Evolutionary conservation across 75 land plant species (phyloP), one percentile per base, ranked within the genome.

Genomic region (Ceratopteris richardii): DNA sequence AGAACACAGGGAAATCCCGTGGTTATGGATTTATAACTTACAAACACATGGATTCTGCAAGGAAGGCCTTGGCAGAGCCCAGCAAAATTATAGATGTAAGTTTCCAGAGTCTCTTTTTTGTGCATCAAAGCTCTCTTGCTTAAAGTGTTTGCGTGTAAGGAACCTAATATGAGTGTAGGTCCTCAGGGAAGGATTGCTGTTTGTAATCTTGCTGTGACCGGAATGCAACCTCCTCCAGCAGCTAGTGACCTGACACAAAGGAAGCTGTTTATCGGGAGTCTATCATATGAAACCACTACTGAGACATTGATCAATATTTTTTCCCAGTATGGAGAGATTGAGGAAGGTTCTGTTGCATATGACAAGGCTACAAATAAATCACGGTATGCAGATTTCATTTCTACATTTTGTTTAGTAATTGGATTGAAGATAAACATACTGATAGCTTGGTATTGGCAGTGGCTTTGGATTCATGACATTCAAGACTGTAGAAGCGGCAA

Each of bases 271-370:
- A 77, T 86, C 61, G 90, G 87, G 26, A 78, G 87, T 31, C 63
- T 86, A 26, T 71, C 90, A 17, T 84, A 73, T 51, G 90, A 86
- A 7, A 72, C 77, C 2, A 44, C 90, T 37, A 80, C 66, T 51
- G 90, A 86, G 21, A 66, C 77, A 37, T 59, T 86, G 55, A 66
- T 86, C 18, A 74, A 56, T 24, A 74, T 74, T 22, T 86, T 86
- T 51, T 73, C 70, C 17, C 82, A 73, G 66, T 70, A 83, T 68
- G 90, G 90, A 51, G 90, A 83, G 51, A 86, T 86, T 61, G 87
- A 83, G 52, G 90, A 86, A 77, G 90, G 90, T 51, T 83, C 87
- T 17, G 83, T 86, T 71, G 90, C 87, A 37, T 86, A 77, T 74
- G 90, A 86, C 56, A 86, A 86, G 57, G 79, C 73, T 30, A 80